Evolutionary conservation across 805 yeast species (phyloP).

Genomic region (Candida orba): DNA sequence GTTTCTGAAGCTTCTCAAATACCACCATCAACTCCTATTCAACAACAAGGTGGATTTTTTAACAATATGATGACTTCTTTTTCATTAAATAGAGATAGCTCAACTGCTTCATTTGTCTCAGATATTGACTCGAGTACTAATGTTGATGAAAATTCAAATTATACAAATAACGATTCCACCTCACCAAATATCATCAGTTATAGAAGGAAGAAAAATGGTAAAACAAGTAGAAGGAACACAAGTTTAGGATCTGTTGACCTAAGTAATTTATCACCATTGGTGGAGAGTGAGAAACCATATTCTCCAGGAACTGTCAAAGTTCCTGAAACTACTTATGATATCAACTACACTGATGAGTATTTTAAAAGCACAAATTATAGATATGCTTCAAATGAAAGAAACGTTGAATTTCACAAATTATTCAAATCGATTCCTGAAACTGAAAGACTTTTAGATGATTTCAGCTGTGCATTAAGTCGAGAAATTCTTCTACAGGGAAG

Average conservation of each 20-base stretch:
- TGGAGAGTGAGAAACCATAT: slow-evolving; percentile 12
- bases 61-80: slow-evolving; percentile 18
- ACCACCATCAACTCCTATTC: slow-evolving; percentile 15
- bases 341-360: slow-evolving; percentile 49
- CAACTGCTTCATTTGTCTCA: neutral
- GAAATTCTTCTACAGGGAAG: slow-evolving; percentile 88
- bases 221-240: slow-evolving; percentile 11
- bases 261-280: slow-evolving; percentile 16
- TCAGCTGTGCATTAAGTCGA: slow-evolving; percentile 80
- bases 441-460: slow-evolving; percentile 78
- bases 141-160: slow-evolving; percentile 2
- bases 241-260: slow-evolving; percentile 15
- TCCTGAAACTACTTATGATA: slow-evolving; percentile 20
- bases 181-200: slow-evolving; percentile 24
- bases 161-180: neutral
- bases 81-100: slow-evolving; percentile 7
- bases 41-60: slow-evolving; percentile 13
- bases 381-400: slow-evolving; percentile 56
- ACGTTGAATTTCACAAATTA: slow-evolving; percentile 69
- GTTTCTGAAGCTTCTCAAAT: slow-evolving; percentile 4
- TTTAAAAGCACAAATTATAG: slow-evolving; percentile 52
- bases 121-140: too few relatives aligned
- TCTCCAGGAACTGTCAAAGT: slow-evolving; percentile 6
- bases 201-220: slow-evolving; percentile 11
- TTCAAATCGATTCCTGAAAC: slow-evolving; percentile 61